These are phyloP conservation scores for Scedosporium minutisporum DNA, from an alignment of 2,329 filamentous ascomycete species.

Conservation along the genomic window DNA sequence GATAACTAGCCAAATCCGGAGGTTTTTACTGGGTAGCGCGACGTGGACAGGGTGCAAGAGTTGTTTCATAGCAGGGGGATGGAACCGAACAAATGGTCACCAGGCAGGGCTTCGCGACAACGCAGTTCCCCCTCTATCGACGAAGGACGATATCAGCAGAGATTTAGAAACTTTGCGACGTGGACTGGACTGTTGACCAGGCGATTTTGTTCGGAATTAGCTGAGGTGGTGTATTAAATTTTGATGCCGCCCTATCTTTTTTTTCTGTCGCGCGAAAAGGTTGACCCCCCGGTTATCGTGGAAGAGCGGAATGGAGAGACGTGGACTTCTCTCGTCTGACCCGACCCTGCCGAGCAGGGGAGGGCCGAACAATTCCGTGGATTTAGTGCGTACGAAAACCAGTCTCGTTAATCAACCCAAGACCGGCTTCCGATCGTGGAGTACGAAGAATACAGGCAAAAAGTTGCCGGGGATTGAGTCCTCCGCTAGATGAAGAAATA, in stretches of 20 bases:
- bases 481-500: no score
- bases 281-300: background rate
- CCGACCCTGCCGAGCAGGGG: background rate
- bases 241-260: background rate
- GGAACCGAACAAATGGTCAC: background rate
- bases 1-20: background rate
- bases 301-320: no score
- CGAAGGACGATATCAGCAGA: background rate
- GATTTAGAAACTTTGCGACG: background rate
- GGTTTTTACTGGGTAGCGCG: background rate
- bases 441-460: background rate
- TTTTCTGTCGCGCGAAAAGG: background rate
- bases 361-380: background rate
- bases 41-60: background rate
- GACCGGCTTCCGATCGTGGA: background rate
- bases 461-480: background rate
- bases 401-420: background rate
- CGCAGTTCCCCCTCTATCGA: background rate
- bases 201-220: background rate
- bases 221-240: background rate
- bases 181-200: background rate
- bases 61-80: slow-evolving; percentile 4
- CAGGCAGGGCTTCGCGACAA: background rate
- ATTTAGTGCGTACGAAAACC: background rate
- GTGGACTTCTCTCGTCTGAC: no score